Evolutionary conservation across 129 eudicot species (phyloP).

Genomic region (Saussurea involucrata): DNA sequence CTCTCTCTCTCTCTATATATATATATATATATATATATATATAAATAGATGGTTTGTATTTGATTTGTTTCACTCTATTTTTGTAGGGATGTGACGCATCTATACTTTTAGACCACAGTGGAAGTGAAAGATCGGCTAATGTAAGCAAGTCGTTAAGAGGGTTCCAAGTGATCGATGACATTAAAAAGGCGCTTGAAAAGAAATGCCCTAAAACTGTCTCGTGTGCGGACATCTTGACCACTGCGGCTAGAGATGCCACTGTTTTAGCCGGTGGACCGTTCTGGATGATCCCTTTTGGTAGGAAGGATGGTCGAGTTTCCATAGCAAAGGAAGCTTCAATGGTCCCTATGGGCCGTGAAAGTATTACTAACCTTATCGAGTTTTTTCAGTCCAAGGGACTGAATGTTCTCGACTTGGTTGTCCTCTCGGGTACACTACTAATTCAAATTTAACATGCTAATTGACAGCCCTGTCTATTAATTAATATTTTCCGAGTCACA

Average conservation of each 20-base stretch:
- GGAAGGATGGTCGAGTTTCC: slow-evolving; percentile 78
- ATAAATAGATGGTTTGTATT: no score
- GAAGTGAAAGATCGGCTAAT: slow-evolving; percentile 62
- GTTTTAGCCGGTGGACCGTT: slow-evolving; percentile 62
- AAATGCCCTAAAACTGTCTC: slow-evolving; percentile 73
- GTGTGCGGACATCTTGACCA: slow-evolving; percentile 75
- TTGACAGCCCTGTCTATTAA: no score
- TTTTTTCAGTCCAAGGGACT: slow-evolving; percentile 79
- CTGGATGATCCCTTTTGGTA: slow-evolving; percentile 71
- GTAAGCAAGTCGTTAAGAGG: slow-evolving; percentile 78
- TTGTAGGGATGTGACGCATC: slow-evolving; percentile 85
- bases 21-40: background rate
- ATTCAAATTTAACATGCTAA: no score
- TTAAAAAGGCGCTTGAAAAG: slow-evolving; percentile 62
- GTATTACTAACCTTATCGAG: slow-evolving; percentile 57
- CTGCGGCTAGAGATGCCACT: slow-evolving; percentile 78
- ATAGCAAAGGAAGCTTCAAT: slow-evolving; percentile 48
- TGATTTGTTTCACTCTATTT: background rate
- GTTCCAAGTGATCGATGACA: slow-evolving; percentile 63
- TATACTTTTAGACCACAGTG: slow-evolving; percentile 54
- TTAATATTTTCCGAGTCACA: background rate
- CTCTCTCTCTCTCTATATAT: no score
- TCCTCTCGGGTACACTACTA: slow-evolving; percentile 92
- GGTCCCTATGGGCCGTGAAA: slow-evolving; percentile 72
- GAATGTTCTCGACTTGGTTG: slow-evolving; percentile 68